These are phyloP conservation scores for Apophysomyces sp. DNA, from an alignment of 371 early-diverging fungal genomes.

Conservation along the genomic window DNA sequence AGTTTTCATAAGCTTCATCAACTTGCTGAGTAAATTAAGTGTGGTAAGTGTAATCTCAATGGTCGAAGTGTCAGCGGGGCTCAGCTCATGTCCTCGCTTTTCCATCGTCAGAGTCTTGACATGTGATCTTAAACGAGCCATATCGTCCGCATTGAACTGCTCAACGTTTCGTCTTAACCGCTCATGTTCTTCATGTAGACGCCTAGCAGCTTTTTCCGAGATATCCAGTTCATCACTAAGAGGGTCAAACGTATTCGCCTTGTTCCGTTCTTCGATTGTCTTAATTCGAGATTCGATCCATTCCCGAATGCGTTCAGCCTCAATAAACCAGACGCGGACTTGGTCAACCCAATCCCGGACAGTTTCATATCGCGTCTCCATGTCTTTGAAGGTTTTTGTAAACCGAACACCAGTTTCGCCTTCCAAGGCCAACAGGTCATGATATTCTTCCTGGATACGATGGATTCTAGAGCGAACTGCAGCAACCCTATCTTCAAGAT, in stretches of 20 bases:
- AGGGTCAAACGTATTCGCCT: constrained; percentile 28
- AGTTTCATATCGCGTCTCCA: constrained; percentile 20
- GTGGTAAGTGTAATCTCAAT: constrained; percentile 53
- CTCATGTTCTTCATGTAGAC: constrained; percentile 33
- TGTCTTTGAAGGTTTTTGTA: constrained; percentile 11
- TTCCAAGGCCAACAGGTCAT: constrained; percentile 10
- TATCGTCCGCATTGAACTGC: constrained; percentile 40
- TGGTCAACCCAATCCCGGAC: constrained; percentile 44
- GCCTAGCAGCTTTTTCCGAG: constrained; percentile 12
- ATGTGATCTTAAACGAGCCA: constrained; percentile 49
- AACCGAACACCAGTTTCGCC: constrained; percentile 9
- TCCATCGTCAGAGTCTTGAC: constrained; percentile 40
- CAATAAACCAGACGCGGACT: constrained; percentile 33
- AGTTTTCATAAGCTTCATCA: constrained; percentile 28
- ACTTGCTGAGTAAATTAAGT: constrained; percentile 35
- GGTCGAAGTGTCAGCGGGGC: constrained; percentile 56
- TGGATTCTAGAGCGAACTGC: constrained; percentile 27
- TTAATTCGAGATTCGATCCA: constrained; percentile 43
- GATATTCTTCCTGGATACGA: constrained; percentile 27
- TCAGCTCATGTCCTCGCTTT: constrained; percentile 30
- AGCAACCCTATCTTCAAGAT: constrained; percentile 33
- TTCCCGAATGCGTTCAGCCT: constrained; percentile 30
- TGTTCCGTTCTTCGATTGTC: constrained; percentile 29
- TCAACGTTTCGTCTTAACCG: constrained; percentile 31
- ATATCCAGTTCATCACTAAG: constrained; percentile 24